Evolutionary conservation across 2,329 filamentous ascomycete species (phyloP).

Genomic region (Alternaria panax): DNA sequence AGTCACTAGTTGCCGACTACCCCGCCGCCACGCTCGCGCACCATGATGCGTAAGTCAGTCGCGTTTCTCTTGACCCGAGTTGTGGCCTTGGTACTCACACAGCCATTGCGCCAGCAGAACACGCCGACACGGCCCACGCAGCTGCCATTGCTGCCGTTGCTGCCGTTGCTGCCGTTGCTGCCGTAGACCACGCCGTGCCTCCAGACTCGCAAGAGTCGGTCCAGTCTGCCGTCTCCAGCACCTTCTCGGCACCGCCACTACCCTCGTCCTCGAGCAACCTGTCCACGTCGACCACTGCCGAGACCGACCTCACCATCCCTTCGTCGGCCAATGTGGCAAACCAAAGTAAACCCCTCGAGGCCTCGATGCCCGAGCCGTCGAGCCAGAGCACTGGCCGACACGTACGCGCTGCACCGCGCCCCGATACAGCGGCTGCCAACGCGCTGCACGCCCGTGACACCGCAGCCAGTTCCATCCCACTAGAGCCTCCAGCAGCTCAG

Average conservation of each 20-base stretch:
- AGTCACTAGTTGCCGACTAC: constrained; percentile 22
- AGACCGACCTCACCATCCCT: constrained; percentile 28
- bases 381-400: constrained; percentile 59
- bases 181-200: constrained; percentile 21
- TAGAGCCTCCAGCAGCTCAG: constrained; percentile 51
- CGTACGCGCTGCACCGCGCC: constrained; percentile 26
- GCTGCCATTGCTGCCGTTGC: constrained; percentile 18
- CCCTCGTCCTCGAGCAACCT: constrained; percentile 45
- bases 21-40: constrained; percentile 23
- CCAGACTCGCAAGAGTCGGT: constrained; percentile 46
- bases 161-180: constrained; percentile 17
- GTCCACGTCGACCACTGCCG: constrained; percentile 32
- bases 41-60: constrained; percentile 29
- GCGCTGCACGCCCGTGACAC: constrained; percentile 39
- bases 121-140: constrained; percentile 20
- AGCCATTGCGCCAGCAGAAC: constrained; percentile 30
- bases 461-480: constrained; percentile 51
- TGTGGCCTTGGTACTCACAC: constrained; percentile 23
- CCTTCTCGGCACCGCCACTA: constrained; percentile 42
- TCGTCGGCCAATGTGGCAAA: constrained; percentile 33
- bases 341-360: constrained; percentile 55
- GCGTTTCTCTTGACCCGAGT: constrained; percentile 21
- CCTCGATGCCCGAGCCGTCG: constrained; percentile 48
- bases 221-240: constrained; percentile 44
- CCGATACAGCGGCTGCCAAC: constrained; percentile 37